These are phyloP conservation scores for Huntiella bhutanensis DNA, from an alignment of 2,329 filamentous ascomycete species.

Conservation along the genomic window DNA sequence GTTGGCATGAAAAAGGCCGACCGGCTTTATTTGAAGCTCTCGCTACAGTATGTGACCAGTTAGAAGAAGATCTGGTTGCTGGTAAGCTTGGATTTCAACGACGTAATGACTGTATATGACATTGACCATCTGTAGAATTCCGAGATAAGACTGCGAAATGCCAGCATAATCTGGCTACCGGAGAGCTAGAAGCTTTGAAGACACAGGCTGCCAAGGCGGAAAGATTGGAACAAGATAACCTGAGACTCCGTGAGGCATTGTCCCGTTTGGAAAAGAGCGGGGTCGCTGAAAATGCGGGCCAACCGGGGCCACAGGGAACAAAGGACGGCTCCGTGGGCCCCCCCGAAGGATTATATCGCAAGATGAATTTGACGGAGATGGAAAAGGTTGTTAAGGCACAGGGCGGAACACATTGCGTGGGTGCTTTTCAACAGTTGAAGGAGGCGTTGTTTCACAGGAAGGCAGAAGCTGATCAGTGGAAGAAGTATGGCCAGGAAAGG, in stretches of 20 bases:
- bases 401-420: too few relatives aligned
- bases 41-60: slow-evolving; percentile 21
- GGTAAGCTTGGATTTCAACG: slow-evolving; percentile 16
- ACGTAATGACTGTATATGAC: neutral
- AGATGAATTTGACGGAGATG: too few relatives aligned
- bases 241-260: slow-evolving; percentile 20
- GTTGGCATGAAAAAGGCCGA: slow-evolving; percentile 23
- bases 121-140: slow-evolving; percentile 3
- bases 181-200: slow-evolving; percentile 21
- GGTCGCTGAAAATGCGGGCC: too few relatives aligned
- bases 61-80: slow-evolving; percentile 21
- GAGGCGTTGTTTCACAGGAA: too few relatives aligned
- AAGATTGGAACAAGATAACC: slow-evolving; percentile 24
- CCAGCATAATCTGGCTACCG: slow-evolving; percentile 10
- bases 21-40: slow-evolving; percentile 23
- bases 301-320: too few relatives aligned
- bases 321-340: too few relatives aligned
- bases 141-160: slow-evolving; percentile 14
- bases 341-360: too few relatives aligned
- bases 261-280: slow-evolving; percentile 14
- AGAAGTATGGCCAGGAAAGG: slow-evolving; percentile 13
- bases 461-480: too few relatives aligned
- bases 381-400: too few relatives aligned
- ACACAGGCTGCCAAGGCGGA: slow-evolving; percentile 18
- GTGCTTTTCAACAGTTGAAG: too few relatives aligned